Conservation (phyloP, 495 filamentous ascomycete species). For the Daldinia vernicosa region DNA sequence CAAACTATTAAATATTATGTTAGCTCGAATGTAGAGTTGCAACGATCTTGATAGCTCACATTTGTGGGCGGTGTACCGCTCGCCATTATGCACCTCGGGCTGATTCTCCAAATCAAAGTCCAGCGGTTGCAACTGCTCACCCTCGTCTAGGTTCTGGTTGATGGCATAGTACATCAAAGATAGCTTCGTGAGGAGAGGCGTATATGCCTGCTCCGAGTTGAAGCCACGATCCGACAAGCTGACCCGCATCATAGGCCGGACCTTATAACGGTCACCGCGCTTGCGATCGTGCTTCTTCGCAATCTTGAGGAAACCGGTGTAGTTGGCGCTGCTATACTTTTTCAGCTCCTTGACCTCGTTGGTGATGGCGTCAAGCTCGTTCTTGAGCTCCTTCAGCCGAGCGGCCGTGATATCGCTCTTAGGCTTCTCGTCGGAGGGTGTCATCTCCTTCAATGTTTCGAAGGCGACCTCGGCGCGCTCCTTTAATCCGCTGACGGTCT, state of each 20-base stretch:
- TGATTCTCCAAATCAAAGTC: constrained; percentile 51
- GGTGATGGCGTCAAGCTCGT: constrained; percentile 85
- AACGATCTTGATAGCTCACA: constrained; percentile 57
- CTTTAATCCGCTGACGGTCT: constrained; percentile 74
- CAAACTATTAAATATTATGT: constrained; percentile 66
- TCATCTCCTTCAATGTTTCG: constrained; percentile 67
- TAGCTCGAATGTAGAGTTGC: constrained; percentile 18
- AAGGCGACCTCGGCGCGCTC: constrained; percentile 70
- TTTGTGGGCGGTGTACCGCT: constrained; percentile 90
- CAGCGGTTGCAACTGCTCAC: constrained; percentile 41
- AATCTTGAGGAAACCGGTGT: constrained; percentile 96
- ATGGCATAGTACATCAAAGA: constrained; percentile 97
- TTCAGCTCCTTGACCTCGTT: constrained; percentile 92
- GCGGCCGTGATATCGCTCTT: constrained; percentile 58
- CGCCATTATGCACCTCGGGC: constrained; percentile 60
- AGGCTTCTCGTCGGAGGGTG: constrained; percentile 51
- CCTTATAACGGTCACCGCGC: constrained; percentile 79
- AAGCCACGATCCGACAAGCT: constrained; percentile 86
- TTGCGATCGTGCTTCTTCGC: constrained; percentile 98
- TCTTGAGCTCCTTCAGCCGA: constrained; percentile 72
- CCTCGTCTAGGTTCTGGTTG: constrained; percentile 77
- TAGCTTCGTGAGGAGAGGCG: constrained; percentile 85
- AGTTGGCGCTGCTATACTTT: constrained; percentile 95
- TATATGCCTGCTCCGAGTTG: constrained; percentile 91
- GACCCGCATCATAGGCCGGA: constrained; percentile 89